phyloP scores from a whole-genome alignment of 148 eudicot species.

The Vaccinium myrtillus region DNA sequence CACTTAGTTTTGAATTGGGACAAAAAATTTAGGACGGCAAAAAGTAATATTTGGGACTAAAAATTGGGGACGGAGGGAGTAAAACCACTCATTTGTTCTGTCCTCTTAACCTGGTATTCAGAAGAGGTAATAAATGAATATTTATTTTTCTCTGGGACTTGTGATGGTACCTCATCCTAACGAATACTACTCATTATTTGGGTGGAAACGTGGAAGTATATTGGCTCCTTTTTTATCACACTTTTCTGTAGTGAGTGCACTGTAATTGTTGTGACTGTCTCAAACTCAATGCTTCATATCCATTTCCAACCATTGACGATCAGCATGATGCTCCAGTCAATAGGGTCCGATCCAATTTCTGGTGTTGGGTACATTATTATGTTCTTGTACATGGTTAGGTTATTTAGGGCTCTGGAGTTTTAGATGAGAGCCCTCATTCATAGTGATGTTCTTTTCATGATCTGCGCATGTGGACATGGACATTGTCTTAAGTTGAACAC shows the following conservation, averaged over 20 bases:
- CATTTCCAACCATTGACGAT: neutral
- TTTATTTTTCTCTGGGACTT: neutral
- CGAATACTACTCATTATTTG: neutral
- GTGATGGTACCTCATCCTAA: neutral
- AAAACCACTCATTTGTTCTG: neutral
- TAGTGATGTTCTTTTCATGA: neutral
- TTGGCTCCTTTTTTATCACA: too few species aligned
- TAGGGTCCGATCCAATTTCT: neutral
- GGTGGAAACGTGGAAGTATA: neutral
- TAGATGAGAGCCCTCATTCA: neutral
- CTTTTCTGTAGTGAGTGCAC: neutral
- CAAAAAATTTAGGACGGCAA: too few species aligned
- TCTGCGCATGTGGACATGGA: neutral
- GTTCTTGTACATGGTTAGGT: neutral
- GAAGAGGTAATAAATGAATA: neutral
- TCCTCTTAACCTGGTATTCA: neutral
- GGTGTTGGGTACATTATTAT: neutral
- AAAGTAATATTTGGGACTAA: too few species aligned
- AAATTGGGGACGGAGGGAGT: too few species aligned
- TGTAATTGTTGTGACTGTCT: neutral
- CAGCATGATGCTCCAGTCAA: neutral
- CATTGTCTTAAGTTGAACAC: neutral
- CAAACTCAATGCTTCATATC: neutral
- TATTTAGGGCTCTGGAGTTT: neutral
- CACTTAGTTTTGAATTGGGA: too few species aligned